Percentiles rank a stretch among this genome's conserved stretches.
Conservation (phyloP, 1,284 basidiomycete genomes). For the Ceratobasidium sp. region DNA sequence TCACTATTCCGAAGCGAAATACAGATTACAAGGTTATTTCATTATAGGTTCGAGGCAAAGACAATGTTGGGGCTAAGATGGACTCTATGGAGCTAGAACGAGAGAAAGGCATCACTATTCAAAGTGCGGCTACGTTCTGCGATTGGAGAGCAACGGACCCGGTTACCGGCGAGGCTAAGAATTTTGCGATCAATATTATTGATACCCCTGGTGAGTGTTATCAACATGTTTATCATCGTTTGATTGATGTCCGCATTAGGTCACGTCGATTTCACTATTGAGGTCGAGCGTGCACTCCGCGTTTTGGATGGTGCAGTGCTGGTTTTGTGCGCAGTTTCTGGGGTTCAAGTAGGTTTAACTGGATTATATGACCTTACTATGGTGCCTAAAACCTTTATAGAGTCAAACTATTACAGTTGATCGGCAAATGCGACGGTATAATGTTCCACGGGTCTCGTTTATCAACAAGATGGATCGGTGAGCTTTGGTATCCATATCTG, state of each 20-base stretch:
- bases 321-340: conserved; percentile 96
- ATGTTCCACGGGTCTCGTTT: conserved; percentile 95
- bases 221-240: conserved; percentile 26
- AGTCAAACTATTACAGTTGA: conserved; percentile 99
- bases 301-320: conserved; percentile 97
- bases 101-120: conserved; percentile 99
- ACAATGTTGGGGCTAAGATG: conserved; percentile 99
- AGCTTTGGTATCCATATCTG: conserved; percentile 8
- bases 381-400: conserved; percentile 58
- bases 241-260: conserved; percentile 62
- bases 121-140: conserved; percentile 98
- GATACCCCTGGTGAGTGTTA: conserved; percentile 90
- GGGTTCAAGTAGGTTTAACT: conserved; percentile 95
- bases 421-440: conserved; percentile 97
- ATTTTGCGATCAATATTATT: conserved; percentile 96
- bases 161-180: conserved; percentile 74
- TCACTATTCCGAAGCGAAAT: background rate
- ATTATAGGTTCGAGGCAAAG: conserved; percentile 85
- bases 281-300: conserved; percentile 96
- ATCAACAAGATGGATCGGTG: conserved; percentile 99
- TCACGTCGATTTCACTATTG: conserved; percentile 99
- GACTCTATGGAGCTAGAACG: conserved; percentile 99
- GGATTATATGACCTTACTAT: background rate
- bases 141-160: conserved; percentile 90
- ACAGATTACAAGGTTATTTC: background rate